Conservation (phyloP, 1,284 basidiomycete species). For the Microbotryum saponariae region DNA sequence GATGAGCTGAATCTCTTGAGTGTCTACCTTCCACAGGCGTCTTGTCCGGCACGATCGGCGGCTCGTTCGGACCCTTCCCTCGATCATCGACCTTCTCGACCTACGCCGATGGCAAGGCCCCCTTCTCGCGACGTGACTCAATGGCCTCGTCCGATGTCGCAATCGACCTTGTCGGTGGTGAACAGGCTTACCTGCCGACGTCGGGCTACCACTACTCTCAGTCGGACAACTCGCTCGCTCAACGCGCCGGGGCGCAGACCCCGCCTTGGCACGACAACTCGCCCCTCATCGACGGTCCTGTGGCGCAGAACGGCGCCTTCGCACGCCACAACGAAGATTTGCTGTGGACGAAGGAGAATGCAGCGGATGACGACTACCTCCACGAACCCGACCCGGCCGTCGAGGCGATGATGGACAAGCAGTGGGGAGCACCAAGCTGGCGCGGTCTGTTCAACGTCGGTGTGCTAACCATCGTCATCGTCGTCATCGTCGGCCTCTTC, state of each 20-base stretch:
- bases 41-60: slow-evolving; percentile 18
- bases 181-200: slow-evolving; percentile 2
- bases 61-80: slow-evolving; percentile 25
- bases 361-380: slow-evolving; percentile 33
- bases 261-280: neutral
- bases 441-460: slow-evolving; percentile 23
- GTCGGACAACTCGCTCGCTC: neutral
- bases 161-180: slow-evolving; percentile 8
- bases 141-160: slow-evolving; percentile 26
- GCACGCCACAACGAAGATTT: slow-evolving; percentile 9
- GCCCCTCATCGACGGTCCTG: neutral
- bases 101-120: neutral
- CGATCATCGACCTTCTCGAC: slow-evolving; percentile 10
- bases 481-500: slow-evolving; percentile 35
- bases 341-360: slow-evolving; percentile 35
- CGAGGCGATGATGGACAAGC: slow-evolving; percentile 28
- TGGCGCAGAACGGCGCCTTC: slow-evolving; percentile 2
- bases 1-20: too few relatives aligned
- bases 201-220: neutral
- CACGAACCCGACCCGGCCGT: slow-evolving; percentile 26
- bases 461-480: slow-evolving; percentile 23
- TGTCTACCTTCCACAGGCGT: slow-evolving; percentile 10
- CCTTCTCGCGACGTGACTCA: slow-evolving; percentile 16
- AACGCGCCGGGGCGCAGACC: slow-evolving; percentile 3
- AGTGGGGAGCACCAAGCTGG: slow-evolving; percentile 7